Percentiles rank a stretch among this genome's conserved stretches.
These are phyloP conservation scores for Wallemia hederae DNA, from an alignment of 1,284 basidiomycete genomes.

Conservation along the genomic window DNA sequence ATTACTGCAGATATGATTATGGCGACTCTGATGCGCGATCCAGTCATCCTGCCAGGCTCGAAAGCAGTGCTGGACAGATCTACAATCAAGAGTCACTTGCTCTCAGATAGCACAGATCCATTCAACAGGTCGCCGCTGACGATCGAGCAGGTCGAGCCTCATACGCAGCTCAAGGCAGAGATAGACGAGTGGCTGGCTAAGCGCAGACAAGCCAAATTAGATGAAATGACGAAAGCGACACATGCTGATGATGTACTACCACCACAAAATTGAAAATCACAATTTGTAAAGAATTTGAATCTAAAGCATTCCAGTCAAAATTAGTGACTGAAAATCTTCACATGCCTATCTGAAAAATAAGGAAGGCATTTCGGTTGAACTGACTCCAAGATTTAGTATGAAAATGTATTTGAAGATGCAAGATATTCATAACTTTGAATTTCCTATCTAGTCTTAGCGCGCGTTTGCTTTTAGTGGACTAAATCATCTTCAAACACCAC, in stretches of 20 bases:
- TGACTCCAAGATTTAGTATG: not conserved
- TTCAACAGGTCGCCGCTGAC: slow-evolving; percentile 57
- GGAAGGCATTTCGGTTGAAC: not conserved
- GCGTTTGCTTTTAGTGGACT: not conserved
- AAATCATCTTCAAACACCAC: not conserved
- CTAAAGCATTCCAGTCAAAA: not conserved
- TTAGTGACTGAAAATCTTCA: not conserved
- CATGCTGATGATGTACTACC: not conserved
- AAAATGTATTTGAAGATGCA: not conserved
- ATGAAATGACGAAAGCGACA: not conserved
- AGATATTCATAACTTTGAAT: not conserved
- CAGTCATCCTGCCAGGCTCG: slow-evolving; percentile 68
- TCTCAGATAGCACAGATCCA: slow-evolving; percentile 71
- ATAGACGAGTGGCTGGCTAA: slow-evolving; percentile 32
- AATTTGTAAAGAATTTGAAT: not conserved
- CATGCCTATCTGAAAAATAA: not conserved
- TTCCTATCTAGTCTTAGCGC: not conserved
- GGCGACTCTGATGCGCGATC: slow-evolving; percentile 84
- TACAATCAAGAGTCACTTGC: slow-evolving; percentile 80
- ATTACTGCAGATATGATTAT: slow-evolving; percentile 47
- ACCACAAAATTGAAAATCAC: not conserved
- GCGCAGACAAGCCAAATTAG: slow-evolving; percentile 13
- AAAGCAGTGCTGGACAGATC: slow-evolving; percentile 51
- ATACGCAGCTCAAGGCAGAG: slow-evolving; percentile 29
- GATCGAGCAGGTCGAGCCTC: slow-evolving; percentile 52